phyloP scores from a whole-genome alignment of 208 protist genomes.

The Trypanosoma brucei region DNA sequence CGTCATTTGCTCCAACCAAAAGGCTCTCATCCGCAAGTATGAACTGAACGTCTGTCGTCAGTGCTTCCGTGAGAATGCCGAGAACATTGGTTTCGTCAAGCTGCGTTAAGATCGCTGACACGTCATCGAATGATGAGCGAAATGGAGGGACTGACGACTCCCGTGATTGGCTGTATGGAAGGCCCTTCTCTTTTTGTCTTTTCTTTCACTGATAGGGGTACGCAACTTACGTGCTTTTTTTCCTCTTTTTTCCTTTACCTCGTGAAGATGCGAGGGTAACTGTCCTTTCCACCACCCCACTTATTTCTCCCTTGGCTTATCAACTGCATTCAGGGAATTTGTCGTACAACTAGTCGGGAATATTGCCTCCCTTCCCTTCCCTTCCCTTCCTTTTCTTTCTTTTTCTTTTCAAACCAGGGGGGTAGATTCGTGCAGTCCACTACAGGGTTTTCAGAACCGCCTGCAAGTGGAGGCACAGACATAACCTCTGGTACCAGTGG shows the following conservation, averaged over 20 bases:
- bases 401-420: constrained; percentile 5
- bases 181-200: no score
- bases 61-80: constrained; percentile 93
- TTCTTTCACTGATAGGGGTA: no score
- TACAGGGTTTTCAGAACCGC: neutral
- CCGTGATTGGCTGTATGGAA: neutral
- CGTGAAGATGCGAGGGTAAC: no score
- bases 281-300: no score
- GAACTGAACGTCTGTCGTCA: constrained; percentile 92
- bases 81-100: constrained; percentile 90
- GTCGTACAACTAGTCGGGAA: no score
- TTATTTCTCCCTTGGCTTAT: no score
- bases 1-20: constrained; percentile 90
- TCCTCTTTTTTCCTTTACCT: no score
- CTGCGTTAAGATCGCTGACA: constrained; percentile 56
- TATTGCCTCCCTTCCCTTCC: neutral
- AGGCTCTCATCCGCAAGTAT: constrained; percentile 93
- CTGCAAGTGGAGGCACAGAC: neutral
- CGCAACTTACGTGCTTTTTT: no score
- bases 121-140: neutral
- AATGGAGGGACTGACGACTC: neutral
- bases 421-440: neutral
- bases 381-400: constrained; percentile 8
- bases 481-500: neutral
- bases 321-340: no score